phyloP scores from a whole-genome alignment of 192 early-diverging fungal genomes.

The Kickxella alabastrina region DNA sequence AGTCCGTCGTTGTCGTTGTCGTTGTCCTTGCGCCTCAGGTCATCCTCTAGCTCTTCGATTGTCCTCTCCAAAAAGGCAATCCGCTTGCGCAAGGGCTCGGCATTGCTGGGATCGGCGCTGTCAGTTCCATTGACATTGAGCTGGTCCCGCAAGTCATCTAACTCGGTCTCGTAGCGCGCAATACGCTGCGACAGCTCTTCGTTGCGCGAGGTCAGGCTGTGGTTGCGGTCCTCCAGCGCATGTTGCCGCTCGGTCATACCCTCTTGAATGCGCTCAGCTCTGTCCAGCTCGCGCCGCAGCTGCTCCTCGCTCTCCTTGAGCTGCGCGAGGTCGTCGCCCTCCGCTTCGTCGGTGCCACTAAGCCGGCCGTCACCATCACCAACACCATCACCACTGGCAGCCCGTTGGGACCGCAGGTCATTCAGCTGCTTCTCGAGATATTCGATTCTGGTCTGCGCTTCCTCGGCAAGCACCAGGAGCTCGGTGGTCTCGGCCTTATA shows the following conservation, averaged over 20 bases:
- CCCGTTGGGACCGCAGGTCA: background rate
- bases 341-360: background rate
- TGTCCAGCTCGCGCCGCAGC: constrained; percentile 17
- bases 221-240: constrained; percentile 17
- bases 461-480: background rate
- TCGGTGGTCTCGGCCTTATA: constrained; percentile 1
- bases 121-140: background rate
- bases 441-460: background rate
- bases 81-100: background rate
- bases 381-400: background rate
- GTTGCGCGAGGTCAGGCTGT: constrained; percentile 7
- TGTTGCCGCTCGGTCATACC: constrained; percentile 1
- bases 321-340: constrained; percentile 13
- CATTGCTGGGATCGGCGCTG: background rate
- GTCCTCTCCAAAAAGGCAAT: constrained; percentile 8
- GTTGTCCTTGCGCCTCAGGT: constrained; percentile 10
- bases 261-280: constrained; percentile 14
- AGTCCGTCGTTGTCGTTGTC: constrained; percentile 18
- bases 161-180: constrained; percentile 36
- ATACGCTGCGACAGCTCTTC: constrained; percentile 35
- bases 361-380: background rate
- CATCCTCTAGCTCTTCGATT: constrained; percentile 7
- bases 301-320: constrained; percentile 27
- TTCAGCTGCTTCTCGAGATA: constrained; percentile 8
- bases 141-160: constrained; percentile 20